Base-by-base conservation (phyloP, 202 grass and related monocot species). In the Schoenoplectus triqueter region DNA sequence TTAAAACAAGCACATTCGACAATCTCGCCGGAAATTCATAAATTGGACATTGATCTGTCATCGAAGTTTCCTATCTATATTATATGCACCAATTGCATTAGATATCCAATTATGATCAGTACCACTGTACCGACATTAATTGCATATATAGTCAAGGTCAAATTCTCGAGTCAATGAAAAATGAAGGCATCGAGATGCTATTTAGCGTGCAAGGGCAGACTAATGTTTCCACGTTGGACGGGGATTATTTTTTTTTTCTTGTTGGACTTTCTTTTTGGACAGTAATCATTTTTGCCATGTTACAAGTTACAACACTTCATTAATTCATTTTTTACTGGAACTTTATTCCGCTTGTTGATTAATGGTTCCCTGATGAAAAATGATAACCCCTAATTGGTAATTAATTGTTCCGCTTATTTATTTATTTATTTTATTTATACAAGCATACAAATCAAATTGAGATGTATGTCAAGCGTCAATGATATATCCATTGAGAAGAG, bases 131-230 rank as follows among this genome's bases (percentile, higher is more conserved):
- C 0, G 46, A 6, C 47, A 11, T 11, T 52, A 22, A 51, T 21
- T 73, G 8, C 31, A 73, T 51, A 20, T 22, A 13, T 74, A 21
- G 8, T 22, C 3, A 0, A 52, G 47, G 18, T n/a, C 47, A 52
- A 74, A 11, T 74, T 22, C 71, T 74, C 71, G 71, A 52, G 7
- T 50, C 69, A 49, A 19, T 73, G n/a, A 73, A 73, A 73, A 50
- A 14, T 73, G 69, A 50, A 73, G 44, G 19, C 7, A 73, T 5
- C 44, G 10, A 50, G 69, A 73, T 73, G 10, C 15, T 2, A 71
- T 73, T n/a, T 73, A 50, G 45, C 69, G 67, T 70, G 42, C 41
- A 70, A 70, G 20, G 31, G 6, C 31, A 69, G 42, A 39, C 66
- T 10, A 4, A 69, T 69, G 11, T 68, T 41, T 14, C 11, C 66